Percentiles rank a stretch among this genome's conserved stretches.
Conservation (phyloP, 305 asterid genomes). For the Plantago lanceolata region DNA sequence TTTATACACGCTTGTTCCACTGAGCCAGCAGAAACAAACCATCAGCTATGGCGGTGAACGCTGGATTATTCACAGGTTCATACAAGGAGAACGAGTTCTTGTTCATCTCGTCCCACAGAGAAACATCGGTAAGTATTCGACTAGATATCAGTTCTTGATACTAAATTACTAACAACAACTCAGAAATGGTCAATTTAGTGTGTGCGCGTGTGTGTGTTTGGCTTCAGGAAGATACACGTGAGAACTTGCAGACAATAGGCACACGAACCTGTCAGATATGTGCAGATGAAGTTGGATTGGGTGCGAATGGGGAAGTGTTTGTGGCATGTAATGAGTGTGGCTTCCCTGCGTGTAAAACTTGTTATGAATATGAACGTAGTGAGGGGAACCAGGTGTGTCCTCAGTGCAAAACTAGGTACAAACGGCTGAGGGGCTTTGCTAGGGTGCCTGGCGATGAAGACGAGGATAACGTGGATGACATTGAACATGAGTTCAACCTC, state of each 20-base stretch:
- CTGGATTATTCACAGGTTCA: neutral
- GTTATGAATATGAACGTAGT: constrained; percentile 71
- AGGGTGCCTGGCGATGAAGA: constrained; percentile 88
- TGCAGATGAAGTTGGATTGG: constrained; percentile 62
- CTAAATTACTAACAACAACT: no score
- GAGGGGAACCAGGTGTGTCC: constrained; percentile 75
- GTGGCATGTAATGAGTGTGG: constrained; percentile 78
- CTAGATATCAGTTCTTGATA: no score
- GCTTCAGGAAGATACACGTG: neutral
- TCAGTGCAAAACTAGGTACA: constrained; percentile 72
- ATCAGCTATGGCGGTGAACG: neutral
- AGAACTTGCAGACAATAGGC: neutral
- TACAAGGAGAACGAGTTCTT: neutral
- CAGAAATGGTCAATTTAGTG: neutral
- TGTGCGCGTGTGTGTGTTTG: neutral
- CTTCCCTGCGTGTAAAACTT: constrained; percentile 69
- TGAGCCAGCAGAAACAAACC: neutral
- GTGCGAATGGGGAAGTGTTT: constrained; percentile 45
- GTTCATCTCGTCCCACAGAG: neutral
- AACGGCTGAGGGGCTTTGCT: constrained; percentile 67
- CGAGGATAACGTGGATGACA: constrained; percentile 72
- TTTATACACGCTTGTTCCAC: neutral
- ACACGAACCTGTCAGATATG: constrained; percentile 48
- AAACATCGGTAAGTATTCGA: neutral
- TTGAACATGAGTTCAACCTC: constrained; percentile 66